Evolutionary conservation across 345 rosid genomes (phyloP).

Genomic region (Turritis glabra): DNA sequence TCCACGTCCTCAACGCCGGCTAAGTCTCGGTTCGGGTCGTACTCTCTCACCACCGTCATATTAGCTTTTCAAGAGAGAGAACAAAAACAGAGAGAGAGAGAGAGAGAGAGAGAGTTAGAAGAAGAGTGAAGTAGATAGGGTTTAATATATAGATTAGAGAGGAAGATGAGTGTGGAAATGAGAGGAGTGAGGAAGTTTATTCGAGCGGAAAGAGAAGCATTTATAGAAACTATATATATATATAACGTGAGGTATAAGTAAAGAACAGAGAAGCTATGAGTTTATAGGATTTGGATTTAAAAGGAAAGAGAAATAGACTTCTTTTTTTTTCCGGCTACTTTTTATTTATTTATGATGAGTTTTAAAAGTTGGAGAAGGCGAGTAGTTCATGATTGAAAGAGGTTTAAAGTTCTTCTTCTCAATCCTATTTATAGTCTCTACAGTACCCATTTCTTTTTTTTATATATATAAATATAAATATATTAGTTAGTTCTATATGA

Average conservation of each 20-base stretch:
- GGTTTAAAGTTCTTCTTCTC: conserved; percentile 27
- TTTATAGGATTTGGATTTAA: conserved; percentile 38
- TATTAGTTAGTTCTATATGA: not conserved
- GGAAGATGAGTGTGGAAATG: conserved; percentile 3
- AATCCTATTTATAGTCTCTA: conserved; percentile 31
- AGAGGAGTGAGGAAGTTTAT: conserved; percentile 8
- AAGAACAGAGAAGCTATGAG: conserved; percentile 35
- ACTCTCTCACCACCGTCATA: conserved; percentile 65
- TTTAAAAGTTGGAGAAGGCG: conserved; percentile 38
- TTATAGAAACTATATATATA: conserved; percentile 26
- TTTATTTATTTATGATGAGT: conserved; percentile 26
- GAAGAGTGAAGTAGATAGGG: conserved; percentile 29
- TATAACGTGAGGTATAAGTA: conserved; percentile 41
- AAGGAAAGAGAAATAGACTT: conserved; percentile 21
- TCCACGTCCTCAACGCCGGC: conserved; percentile 72
- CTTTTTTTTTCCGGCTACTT: conserved; percentile 13
- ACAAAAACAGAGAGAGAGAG: not conserved
- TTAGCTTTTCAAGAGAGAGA: not conserved
- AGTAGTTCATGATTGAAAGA: conserved; percentile 42
- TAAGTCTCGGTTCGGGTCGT: conserved; percentile 60
- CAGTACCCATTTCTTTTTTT: conserved; percentile 6
- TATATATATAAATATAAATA: not conserved
- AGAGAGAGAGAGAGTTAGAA: conserved; percentile 19
- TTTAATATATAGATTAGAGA: conserved; percentile 2
- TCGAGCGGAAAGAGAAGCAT: conserved; percentile 30